Evolutionary conservation across 202 grass and related monocot genomes (phyloP).

Genomic region (Zoysia matrella): DNA sequence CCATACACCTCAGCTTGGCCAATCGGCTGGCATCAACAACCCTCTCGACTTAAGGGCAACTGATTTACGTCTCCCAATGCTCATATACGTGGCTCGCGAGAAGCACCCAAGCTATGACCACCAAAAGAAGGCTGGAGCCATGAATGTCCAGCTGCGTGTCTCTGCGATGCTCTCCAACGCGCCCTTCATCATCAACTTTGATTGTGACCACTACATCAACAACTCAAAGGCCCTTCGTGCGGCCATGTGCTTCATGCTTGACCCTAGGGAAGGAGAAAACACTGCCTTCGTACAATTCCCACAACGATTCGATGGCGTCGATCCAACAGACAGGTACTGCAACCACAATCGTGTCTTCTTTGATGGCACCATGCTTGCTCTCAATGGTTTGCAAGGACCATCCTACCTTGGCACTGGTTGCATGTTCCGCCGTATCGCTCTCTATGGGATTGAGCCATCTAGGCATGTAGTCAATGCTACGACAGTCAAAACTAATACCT

Average conservation of each 20-base stretch:
- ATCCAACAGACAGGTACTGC: conserved; percentile 61
- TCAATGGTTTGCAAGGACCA: conserved; percentile 71
- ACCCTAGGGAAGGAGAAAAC: conserved; percentile 50
- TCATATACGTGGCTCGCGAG: conserved; percentile 67
- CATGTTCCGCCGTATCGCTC: conserved; percentile 59
- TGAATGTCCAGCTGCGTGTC: conserved; percentile 58
- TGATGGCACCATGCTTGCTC: conserved; percentile 60
- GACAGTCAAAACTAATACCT: conserved; percentile 23
- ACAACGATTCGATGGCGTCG: conserved; percentile 64
- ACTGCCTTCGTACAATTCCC: conserved; percentile 74
- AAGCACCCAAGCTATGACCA: conserved; percentile 59
- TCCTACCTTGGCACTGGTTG: conserved; percentile 65
- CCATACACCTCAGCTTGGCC: conserved; percentile 18
- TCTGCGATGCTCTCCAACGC: conserved; percentile 66
- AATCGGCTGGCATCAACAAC: not conserved
- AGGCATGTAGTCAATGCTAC: conserved; percentile 17
- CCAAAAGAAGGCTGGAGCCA: conserved; percentile 67
- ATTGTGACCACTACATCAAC: conserved; percentile 70
- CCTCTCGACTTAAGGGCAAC: conserved; percentile 15
- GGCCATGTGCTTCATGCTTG: conserved; percentile 65
- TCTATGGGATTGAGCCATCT: conserved; percentile 65
- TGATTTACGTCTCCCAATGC: conserved; percentile 49
- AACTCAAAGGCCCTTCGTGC: conserved; percentile 57
- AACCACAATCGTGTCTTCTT: conserved; percentile 81
- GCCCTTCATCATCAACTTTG: conserved; percentile 64